phyloP scores from a whole-genome alignment of 2,329 filamentous ascomycete genomes.

The Fusarium sterilihyphosum region DNA sequence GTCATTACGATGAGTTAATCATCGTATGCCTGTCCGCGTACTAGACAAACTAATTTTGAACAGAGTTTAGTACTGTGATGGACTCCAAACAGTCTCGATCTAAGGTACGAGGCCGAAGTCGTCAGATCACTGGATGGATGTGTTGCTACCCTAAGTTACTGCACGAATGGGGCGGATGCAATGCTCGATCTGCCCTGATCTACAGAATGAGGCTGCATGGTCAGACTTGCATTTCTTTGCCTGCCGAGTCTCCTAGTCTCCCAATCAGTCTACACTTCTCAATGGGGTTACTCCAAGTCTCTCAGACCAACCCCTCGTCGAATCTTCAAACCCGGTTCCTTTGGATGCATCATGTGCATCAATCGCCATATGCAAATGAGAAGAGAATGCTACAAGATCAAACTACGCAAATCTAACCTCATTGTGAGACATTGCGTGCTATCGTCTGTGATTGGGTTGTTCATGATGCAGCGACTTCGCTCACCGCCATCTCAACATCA shows the following conservation, averaged over 20 bases:
- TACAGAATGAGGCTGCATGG: conserved; percentile 27
- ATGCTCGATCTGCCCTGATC: conserved; percentile 30
- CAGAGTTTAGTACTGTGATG: background rate
- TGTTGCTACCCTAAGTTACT: background rate
- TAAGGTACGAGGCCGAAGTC: background rate
- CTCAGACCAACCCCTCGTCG: background rate
- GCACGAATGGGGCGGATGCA: conserved; percentile 21
- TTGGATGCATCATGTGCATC: conserved; percentile 15
- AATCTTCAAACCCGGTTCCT: background rate
- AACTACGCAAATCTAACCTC: background rate
- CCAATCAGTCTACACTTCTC: background rate
- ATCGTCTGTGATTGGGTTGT: conserved; percentile 7
- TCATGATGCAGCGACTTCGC: conserved; percentile 3
- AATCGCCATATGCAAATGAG: conserved; percentile 13
- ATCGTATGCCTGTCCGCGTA: background rate
- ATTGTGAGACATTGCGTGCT: conserved; percentile 28
- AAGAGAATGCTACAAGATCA: background rate
- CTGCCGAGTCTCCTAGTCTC: conserved; percentile 6
- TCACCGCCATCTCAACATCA: conserved; percentile 34
- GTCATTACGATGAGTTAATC: background rate
- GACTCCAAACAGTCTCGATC: background rate
- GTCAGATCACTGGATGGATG: background rate
- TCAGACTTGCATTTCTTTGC: conserved; percentile 22
- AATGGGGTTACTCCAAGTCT: background rate
- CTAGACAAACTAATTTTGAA: background rate